Base-by-base conservation (phyloP, 2,329 filamentous ascomycete genomes). In the Penicillium concentricum region DNA sequence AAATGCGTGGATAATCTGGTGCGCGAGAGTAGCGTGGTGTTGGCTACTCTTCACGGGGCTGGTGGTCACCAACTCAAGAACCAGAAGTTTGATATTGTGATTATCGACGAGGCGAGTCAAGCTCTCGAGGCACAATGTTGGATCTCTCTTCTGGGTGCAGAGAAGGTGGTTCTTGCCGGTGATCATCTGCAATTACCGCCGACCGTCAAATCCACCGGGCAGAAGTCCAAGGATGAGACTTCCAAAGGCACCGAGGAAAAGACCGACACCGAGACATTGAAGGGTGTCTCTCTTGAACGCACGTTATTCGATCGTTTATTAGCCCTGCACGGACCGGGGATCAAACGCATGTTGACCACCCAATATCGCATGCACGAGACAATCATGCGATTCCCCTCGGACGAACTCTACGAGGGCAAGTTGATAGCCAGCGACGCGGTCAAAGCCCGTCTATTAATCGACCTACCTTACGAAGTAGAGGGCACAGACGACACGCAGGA, bases 361-460 rank as follows among this genome's bases (percentile, higher is more conserved):
- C 94, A 99, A 76, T 99, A 99, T 74, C 91, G 94, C 37, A 99
- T 99, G 94, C 92, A 99, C 71, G 89, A 96, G 69, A 86, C 82
- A 52, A 97, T 99, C 67, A 97, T 97, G 92, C 83, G 86, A 7
- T 99, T 97, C 68, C 93, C 94, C 0, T 97, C 93, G 0, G 84
- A 90, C 60, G 87, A 93, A 70, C 81, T 97, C 12, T 99, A 99
- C 76, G 90, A 91, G 59, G 85, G 84, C 2, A 87, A 88, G 67
- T 83, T 99, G 1, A 78, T 92, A 3, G 93, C 94, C 0, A 92
- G 89, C 1, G 90, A 93, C 5, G 79, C 81, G 0, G 94, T 97
- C 60, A 89, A 88, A 71, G 78, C 77, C 5, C 85, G 92, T 16
- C 76, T 97, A 7, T 81, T 99, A 9, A 88, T 81, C 50, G 89